Base-by-base conservation (phyloP, 768 basidiomycete species). In the Collybiopsis luxurians region DNA sequence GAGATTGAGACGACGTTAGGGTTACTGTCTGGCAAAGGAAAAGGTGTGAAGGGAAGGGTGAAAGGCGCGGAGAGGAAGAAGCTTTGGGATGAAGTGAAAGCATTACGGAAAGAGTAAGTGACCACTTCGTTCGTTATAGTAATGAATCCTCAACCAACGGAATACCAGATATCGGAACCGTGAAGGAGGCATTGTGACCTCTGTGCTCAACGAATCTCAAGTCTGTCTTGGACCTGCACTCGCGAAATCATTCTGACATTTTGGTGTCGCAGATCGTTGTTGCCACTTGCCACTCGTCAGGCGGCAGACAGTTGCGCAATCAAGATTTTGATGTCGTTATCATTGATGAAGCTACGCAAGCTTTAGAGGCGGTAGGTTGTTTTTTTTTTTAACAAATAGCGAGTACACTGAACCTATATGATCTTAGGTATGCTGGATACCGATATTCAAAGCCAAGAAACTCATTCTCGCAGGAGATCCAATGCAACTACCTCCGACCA, bases 291-390 rank as follows among this genome's bases (percentile, higher is more conserved):
- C 95, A 98, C 74, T 90, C 93, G 12, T 84, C 96, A 4, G 97
- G 96, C 0, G 87, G 90, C 3, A 75, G 89, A 21, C 92, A 95
- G 61, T 72, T 98, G 6, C 79, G 81, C 42, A 83, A 87, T 58
- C 79, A 86, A 55, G 72, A 79, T 1, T 99, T 99, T 65, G 97
- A 99, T 66, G 89, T 96, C 0, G 84, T 95, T 11, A 89, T 99
- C 45, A 95, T 99, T 53, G 97, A 99, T 62, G 97, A 99, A 73
- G 97, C 97, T 0, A 98, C 97, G 0, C 97, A 98, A 69, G 96
- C 95, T 3, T 66, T 97, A 13, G 96, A 99, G 73, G 93, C 95
- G 23, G 95, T 95, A 66, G 58, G 83, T 68, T 9, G 13, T 26
- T 27, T 11, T 47, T 12, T n/a, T 28, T 34, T 28, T 36, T 26